A percentile compares a stretch with the other conserved stretches of the same genome.
Conservation (phyloP, 192 early-diverging fungal genomes). For the Kappamyces sp. region DNA sequence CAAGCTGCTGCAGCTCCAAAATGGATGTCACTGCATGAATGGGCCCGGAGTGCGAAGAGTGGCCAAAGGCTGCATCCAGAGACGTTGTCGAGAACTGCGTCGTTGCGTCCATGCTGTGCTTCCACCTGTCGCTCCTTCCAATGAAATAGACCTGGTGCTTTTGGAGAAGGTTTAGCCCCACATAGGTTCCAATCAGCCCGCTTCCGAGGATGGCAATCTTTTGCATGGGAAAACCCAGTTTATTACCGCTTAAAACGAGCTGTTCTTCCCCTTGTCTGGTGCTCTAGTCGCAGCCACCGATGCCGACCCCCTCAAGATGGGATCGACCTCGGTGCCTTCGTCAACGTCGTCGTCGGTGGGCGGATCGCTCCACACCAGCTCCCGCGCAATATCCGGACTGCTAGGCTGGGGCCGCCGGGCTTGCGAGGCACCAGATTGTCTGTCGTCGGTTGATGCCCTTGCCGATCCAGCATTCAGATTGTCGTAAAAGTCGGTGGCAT, state of each 20-base stretch:
- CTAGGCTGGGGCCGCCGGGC: too few species aligned
- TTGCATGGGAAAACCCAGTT: too few species aligned
- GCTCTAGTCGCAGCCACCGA: too few species aligned
- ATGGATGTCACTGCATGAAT: constrained; percentile 3
- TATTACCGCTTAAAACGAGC: too few species aligned
- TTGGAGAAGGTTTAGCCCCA: constrained; percentile 22
- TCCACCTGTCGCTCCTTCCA: not conserved
- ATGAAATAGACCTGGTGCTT: constrained; percentile 3
- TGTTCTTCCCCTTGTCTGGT: too few species aligned
- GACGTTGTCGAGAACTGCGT: not conserved
- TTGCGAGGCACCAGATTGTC: too few species aligned
- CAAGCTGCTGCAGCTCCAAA: not conserved
- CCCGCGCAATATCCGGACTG: too few species aligned
- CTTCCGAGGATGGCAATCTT: constrained; percentile 28
- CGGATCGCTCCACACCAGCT: too few species aligned
- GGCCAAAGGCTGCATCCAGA: too few species aligned
- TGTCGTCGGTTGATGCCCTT: not conserved
- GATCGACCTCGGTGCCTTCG: too few species aligned
- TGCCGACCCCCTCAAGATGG: too few species aligned
- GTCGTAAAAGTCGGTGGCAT: constrained; percentile 8
- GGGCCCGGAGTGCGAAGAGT: not conserved
- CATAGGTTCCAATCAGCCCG: constrained; percentile 35
- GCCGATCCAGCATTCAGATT: not conserved
- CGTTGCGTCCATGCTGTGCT: not conserved
- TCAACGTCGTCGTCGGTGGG: too few species aligned